phyloP scores from a whole-genome alignment of 1,284 basidiomycete species.

The Trichosporon ovoides region DNA sequence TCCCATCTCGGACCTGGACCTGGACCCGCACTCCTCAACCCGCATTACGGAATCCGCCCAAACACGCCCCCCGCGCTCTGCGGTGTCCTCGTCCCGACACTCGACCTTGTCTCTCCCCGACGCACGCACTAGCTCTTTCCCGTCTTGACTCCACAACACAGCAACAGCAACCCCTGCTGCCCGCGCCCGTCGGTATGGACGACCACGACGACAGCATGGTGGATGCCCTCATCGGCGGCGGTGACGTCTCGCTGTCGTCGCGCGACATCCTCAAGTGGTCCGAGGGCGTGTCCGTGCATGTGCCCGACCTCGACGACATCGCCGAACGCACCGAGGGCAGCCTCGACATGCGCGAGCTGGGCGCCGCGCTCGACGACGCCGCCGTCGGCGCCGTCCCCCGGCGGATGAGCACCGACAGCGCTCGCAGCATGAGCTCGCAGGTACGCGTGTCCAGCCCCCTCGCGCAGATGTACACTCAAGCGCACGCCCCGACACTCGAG shows the following conservation, averaged over 20 bases:
- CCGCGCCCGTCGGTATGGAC: background rate
- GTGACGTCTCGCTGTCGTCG: conserved; percentile 2
- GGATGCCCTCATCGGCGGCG: background rate
- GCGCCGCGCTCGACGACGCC: background rate
- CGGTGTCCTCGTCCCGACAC: too few species aligned
- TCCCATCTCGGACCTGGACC: too few species aligned
- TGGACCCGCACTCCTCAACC: too few species aligned
- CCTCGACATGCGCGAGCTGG: conserved; percentile 3
- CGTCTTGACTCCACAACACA: too few species aligned
- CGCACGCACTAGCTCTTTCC: too few species aligned
- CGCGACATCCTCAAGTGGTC: conserved; percentile 4
- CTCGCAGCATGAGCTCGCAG: too few species aligned
- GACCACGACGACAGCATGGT: background rate
- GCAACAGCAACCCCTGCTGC: too few species aligned
- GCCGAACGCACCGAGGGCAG: background rate
- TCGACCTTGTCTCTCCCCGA: too few species aligned
- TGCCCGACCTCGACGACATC: background rate
- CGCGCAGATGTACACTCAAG: background rate
- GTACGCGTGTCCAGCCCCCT: background rate
- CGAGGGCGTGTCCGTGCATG: background rate
- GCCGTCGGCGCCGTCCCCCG: background rate
- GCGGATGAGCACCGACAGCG: background rate
- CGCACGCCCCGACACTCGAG: background rate
- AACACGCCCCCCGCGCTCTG: too few species aligned
- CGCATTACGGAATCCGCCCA: too few species aligned